Base-by-base conservation (phyloP, 345 rosid species). In the Citrus glauca region DNA sequence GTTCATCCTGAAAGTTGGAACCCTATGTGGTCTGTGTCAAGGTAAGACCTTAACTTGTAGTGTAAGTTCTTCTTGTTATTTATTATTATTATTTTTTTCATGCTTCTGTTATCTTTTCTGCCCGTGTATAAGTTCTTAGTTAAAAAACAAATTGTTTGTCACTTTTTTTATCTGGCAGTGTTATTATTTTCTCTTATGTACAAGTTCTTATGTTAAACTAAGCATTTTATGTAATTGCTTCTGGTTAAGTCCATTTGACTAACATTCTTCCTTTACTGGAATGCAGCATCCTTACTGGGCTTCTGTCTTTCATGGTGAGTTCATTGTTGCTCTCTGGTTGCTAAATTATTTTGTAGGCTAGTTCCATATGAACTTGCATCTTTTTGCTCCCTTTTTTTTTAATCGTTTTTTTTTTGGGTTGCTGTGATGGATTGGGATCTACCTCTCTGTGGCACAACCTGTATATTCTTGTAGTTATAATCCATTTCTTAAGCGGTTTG, bases 1-100 rank as follows among this genome's bases (percentile, higher is more conserved):
- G 99, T 92, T 88, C 99, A 96, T 84, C 99, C 98, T n/a, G 98
- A 96, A 88, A 94, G 93, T 87, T 96, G 99, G 99, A 96, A 94
- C 74, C 99, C 99, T 5, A 96, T 96, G 98, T 96, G 99, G 99
- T 96, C 99, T 75, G 98, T 91, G 45, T 92, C 98, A 67, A 96
- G 99, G 98, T 96, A 89, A 27, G 72, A 55, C 27, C 78, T 42
- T 77, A 16, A 62, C 50, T 77, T 42, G 67, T 32, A 69, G 27
- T 78, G 57, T 32, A 16, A 42, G 67, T 62, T 66, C 37, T 30
- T 30, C 74, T 24, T 65, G 59, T 71, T 68, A 62, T 61, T 3
- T 37, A 13, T 45, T 45, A 45, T 45, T 45, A 45, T 11, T 67
- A 65, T 55, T 38, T 42, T 65, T 25, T 79, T 20, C 5, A 35